phyloP scores from a whole-genome alignment of 1,284 basidiomycete species.

The Trichosporon sp. region DNA sequence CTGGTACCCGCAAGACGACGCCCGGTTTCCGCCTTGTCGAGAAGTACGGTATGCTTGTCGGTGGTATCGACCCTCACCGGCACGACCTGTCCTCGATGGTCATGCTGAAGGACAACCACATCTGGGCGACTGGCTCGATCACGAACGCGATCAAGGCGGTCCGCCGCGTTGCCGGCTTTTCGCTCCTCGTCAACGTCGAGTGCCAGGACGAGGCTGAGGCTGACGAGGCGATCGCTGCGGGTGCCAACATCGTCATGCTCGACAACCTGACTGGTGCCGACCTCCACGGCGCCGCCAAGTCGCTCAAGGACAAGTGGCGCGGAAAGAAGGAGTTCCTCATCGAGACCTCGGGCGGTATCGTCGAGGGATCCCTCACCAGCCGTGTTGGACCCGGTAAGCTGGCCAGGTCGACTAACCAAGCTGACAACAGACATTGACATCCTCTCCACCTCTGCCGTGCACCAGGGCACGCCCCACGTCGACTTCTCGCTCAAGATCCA shows the following conservation, averaged over 20 bases:
- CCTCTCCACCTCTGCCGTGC: constrained; percentile 86
- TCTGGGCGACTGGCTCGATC: constrained; percentile 92
- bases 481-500: constrained; percentile 73
- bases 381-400: constrained; percentile 46
- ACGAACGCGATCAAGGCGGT: constrained; percentile 82
- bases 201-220: constrained; percentile 86
- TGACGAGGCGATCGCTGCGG: constrained; percentile 91
- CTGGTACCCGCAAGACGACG: constrained; percentile 96
- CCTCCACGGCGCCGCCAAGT: constrained; percentile 68
- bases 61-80: constrained; percentile 94
- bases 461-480: constrained; percentile 80
- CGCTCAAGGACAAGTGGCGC: constrained; percentile 65
- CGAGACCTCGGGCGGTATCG: constrained; percentile 91
- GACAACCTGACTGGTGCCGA: constrained; percentile 87
- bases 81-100: constrained; percentile 98
- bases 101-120: constrained; percentile 99
- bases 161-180: constrained; percentile 88
- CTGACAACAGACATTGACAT: constrained; percentile 78
- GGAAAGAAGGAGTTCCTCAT: constrained; percentile 77
- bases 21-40: constrained; percentile 97
- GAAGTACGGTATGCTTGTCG: constrained; percentile 98
- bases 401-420: not conserved
- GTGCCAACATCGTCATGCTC: constrained; percentile 97
- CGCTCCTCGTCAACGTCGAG: constrained; percentile 90
- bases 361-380: constrained; percentile 66